Conservation (phyloP, 345 rosid species). For the Hypericum androsaemum region DNA sequence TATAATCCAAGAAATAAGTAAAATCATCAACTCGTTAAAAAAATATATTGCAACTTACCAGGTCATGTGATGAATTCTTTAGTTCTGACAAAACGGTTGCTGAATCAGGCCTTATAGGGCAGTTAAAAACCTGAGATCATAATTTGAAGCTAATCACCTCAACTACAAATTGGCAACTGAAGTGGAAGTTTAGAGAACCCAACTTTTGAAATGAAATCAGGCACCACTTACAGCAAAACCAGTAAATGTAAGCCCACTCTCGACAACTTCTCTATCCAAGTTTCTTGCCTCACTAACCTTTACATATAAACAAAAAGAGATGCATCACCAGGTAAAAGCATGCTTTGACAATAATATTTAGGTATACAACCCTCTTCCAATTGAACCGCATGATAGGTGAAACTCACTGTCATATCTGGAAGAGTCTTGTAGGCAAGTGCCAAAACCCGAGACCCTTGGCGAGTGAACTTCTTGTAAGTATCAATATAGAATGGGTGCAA, state of each 20-base stretch:
- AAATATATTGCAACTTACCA: conserved; percentile 39
- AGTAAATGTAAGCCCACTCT: conserved; percentile 84
- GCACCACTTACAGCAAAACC: conserved; percentile 77
- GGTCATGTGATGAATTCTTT: conserved; percentile 88
- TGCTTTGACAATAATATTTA: too few relatives aligned
- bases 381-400: neutral
- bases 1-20: too few relatives aligned
- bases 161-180: too few relatives aligned
- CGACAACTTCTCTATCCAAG: conserved; percentile 87
- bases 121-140: conserved; percentile 78
- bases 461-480: conserved; percentile 84
- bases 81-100: conserved; percentile 68
- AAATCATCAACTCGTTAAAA: neutral
- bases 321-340: too few relatives aligned
- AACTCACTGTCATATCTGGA: conserved; percentile 91
- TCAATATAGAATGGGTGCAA: conserved; percentile 65
- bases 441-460: conserved; percentile 96
- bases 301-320: conserved; percentile 2
- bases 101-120: conserved; percentile 96
- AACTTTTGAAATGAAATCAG: neutral
- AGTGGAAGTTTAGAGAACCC: too few relatives aligned
- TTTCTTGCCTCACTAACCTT: conserved; percentile 96
- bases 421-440: conserved; percentile 92
- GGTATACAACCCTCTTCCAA: too few relatives aligned
- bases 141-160: neutral